Conservation (phyloP, 176 grass and related monocot genomes). For the Rhynchospora pubera region DNA sequence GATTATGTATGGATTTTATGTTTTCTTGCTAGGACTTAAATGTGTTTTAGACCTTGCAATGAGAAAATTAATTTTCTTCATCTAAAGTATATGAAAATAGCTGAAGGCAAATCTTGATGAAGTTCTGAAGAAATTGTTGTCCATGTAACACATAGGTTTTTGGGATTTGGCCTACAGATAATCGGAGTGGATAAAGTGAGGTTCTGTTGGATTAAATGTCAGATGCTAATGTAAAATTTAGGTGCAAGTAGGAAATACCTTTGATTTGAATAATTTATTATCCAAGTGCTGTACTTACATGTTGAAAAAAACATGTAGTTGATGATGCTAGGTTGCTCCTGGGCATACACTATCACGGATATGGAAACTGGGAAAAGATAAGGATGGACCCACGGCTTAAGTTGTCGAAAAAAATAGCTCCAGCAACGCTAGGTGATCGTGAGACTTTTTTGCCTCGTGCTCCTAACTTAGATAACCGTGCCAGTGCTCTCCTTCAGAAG, state of each 20-base stretch:
- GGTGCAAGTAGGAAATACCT: not conserved
- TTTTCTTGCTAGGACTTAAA: too few relatives aligned
- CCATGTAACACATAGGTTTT: not conserved
- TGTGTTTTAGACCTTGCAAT: not conserved
- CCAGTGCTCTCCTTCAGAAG: slow-evolving; percentile 88
- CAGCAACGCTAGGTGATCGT: slow-evolving; percentile 82
- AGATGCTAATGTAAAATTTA: not conserved
- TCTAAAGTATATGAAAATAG: not conserved
- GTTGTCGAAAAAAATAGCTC: slow-evolving; percentile 86
- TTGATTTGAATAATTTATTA: not conserved
- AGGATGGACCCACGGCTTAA: slow-evolving; percentile 73
- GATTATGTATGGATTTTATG: not conserved
- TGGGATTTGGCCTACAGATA: not conserved
- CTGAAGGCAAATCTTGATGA: not conserved
- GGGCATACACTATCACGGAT: slow-evolving; percentile 97
- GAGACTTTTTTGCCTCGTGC: slow-evolving; percentile 95
- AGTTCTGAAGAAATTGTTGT: not conserved
- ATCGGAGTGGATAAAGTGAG: not conserved
- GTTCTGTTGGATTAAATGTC: not conserved
- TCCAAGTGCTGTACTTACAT: not conserved
- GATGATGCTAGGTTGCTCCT: slow-evolving; percentile 97
- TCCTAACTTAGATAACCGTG: slow-evolving; percentile 98
- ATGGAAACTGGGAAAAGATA: slow-evolving; percentile 99
- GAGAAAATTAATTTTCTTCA: not conserved
- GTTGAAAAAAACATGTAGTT: slow-evolving; percentile 38